Evolutionary conservation across 345 rosid species (phyloP).

Genomic region (Eucalyptus curtisii): DNA sequence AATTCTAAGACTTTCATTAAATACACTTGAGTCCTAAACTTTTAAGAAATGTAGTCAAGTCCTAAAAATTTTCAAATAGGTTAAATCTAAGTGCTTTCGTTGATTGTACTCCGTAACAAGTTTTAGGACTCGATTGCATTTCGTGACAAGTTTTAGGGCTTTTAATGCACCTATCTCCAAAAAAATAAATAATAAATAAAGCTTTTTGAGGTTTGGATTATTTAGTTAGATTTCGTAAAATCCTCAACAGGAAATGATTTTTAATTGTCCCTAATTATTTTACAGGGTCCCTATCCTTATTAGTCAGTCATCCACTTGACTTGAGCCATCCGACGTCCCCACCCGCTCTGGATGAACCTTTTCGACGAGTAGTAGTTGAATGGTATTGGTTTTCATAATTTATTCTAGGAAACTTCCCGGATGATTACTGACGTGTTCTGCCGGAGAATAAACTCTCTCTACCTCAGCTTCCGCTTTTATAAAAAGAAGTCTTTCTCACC

Average conservation of each 20-base stretch:
- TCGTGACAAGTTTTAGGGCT: too few relatives aligned
- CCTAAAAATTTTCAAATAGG: too few relatives aligned
- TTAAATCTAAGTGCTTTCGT: too few relatives aligned
- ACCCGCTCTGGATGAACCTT: neutral
- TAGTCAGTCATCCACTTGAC: neutral
- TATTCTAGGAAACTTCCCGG: too few relatives aligned
- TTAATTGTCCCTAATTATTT: neutral
- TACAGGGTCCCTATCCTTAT: neutral
- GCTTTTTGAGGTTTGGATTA: neutral
- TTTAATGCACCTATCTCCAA: rapidly evolving
- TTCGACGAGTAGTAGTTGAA: neutral
- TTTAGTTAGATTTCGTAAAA: neutral
- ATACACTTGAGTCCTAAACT: too few relatives aligned
- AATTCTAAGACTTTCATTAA: too few relatives aligned
- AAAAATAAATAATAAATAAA: too few relatives aligned
- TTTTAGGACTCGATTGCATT: too few relatives aligned
- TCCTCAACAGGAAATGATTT: neutral
- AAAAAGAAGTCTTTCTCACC: rapidly evolving
- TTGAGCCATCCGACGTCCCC: neutral
- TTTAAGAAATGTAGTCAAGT: too few relatives aligned
- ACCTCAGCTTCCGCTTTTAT: neutral
- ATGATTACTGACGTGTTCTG: too few relatives aligned
- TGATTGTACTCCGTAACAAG: too few relatives aligned
- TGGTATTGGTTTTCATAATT: neutral
- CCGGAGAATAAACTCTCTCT: neutral